Evolutionary conservation across 768 basidiomycete genomes (phyloP), one percentile per base, ranked within the genome.

Genomic region (Xerocomus brunneocitrinus): DNA sequence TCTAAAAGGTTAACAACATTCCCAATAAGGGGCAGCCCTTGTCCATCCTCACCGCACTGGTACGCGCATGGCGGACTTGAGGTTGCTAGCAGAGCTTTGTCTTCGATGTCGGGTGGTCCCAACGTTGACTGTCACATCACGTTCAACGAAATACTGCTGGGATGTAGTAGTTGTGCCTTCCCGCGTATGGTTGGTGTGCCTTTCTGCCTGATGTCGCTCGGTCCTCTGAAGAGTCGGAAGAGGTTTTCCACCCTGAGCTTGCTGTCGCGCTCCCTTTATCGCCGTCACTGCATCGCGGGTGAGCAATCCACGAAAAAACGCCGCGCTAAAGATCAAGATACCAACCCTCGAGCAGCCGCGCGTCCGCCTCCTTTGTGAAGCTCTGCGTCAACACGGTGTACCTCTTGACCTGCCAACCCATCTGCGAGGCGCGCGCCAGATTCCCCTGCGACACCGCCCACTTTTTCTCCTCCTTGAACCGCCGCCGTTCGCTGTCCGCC

Each of bases 391-490:
- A 72, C 28, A 84, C 81, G 32, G 85, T 82, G 69, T 89, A 91
- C 19, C 84, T 79, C 72, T 87, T 86, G 54, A 90, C 86, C 67
- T 90, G 87, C 84, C 87, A 90, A 62, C 83, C 83, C 76, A 91
- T 82, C 73, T 93, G 84, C 27, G 77, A 74, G 30, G 89, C 89
- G 43, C 89, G 80, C 8, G 87, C 83, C 41, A 73, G 55, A 64
- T 93, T 90, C 0, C 89, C 89, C 65, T 87, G 83, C 19, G 87
- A 86, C 36, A 85, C 65, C 0, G 91, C 91, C 91, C 91, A 93
- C 66, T 91, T 89, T 58, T 82, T 78, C 70, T 93, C 91, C 70
- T 93, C 91, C 73, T 84, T 88, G 73, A 83, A 88, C 50, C 89
- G 78, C 38, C 91, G 78, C 19, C 87, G 80, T 69, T 93, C 89